Percentiles rank a stretch among this genome's conserved stretches.
phyloP scores from a whole-genome alignment of 306 rosid species.

The Lotus japonicus region DNA sequence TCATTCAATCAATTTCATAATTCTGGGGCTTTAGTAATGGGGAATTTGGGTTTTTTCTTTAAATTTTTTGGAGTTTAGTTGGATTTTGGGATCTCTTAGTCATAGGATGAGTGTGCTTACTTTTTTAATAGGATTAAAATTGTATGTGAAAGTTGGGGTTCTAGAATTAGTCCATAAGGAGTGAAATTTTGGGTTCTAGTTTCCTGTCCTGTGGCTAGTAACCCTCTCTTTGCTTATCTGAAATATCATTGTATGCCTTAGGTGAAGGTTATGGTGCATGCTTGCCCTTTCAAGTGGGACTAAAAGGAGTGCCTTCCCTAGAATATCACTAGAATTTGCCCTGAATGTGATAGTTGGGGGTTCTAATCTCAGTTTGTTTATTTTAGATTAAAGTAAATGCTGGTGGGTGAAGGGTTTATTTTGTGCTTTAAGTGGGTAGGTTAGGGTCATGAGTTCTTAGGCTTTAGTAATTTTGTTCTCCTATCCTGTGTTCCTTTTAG shows the following conservation, averaged over 20 bases:
- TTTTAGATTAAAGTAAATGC: neutral
- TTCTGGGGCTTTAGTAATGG: neutral
- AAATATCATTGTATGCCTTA: neutral
- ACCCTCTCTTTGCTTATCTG: no score
- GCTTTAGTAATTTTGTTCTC: neutral
- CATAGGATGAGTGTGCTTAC: neutral
- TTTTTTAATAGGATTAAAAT: neutral
- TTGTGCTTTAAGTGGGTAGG: neutral
- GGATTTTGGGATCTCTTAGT: neutral
- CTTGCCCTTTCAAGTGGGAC: neutral
- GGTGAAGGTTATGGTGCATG: neutral
- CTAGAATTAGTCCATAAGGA: neutral
- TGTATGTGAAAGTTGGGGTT: neutral
- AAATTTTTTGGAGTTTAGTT: neutral
- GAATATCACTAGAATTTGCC: neutral
- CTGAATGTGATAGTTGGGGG: neutral
- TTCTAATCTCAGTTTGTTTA: neutral
- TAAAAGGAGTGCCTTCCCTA: neutral
- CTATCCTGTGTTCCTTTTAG: neutral
- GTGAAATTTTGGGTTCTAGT: neutral
- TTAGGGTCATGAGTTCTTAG: neutral
- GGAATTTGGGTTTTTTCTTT: neutral
- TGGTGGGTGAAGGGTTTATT: neutral
- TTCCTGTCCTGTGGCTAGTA: no score
- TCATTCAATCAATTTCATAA: conserved; percentile 13